Evolutionary conservation across 305 asterid species (phyloP).

Genomic region (Stenogyne calaminthoides): DNA sequence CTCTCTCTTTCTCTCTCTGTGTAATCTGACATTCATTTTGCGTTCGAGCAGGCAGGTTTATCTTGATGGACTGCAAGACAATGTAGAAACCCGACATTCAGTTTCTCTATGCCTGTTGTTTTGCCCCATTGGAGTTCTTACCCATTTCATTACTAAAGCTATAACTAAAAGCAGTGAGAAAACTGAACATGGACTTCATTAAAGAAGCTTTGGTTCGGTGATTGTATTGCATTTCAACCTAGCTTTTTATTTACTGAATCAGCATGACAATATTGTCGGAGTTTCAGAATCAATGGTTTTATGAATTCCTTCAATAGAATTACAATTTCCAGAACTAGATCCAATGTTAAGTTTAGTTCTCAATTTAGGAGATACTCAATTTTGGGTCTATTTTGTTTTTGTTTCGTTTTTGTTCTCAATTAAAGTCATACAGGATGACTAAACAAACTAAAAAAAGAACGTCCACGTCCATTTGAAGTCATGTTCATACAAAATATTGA

Average conservation of each 20-base stretch:
- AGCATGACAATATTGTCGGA: not conserved
- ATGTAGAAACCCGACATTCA: conserved; percentile 86
- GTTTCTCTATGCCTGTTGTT: conserved; percentile 83
- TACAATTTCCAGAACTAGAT: not conserved
- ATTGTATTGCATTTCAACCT: not conserved
- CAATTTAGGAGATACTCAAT: not conserved
- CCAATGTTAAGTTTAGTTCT: not conserved
- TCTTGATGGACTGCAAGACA: conserved; percentile 67
- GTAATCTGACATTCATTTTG: conserved; percentile 13
- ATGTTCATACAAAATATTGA: not conserved
- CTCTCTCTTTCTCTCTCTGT: not conserved
- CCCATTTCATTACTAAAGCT: conserved; percentile 78
- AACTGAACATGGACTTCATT: conserved; percentile 33
- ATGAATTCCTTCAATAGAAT: not conserved
- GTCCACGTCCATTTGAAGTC: not conserved
- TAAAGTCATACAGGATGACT: not conserved
- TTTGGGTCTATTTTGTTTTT: not conserved
- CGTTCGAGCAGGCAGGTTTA: conserved; percentile 71
- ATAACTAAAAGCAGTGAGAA: conserved; percentile 30
- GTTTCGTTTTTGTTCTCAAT: not conserved
- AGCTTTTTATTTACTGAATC: not conserved
- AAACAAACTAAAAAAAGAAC: too few relatives aligned
- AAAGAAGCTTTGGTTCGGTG: not conserved
- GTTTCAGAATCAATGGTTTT: not conserved
- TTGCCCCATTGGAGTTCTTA: conserved; percentile 80